phyloP scores from a whole-genome alignment of 179 eudicot genomes.

The Carnegiea gigantea region DNA sequence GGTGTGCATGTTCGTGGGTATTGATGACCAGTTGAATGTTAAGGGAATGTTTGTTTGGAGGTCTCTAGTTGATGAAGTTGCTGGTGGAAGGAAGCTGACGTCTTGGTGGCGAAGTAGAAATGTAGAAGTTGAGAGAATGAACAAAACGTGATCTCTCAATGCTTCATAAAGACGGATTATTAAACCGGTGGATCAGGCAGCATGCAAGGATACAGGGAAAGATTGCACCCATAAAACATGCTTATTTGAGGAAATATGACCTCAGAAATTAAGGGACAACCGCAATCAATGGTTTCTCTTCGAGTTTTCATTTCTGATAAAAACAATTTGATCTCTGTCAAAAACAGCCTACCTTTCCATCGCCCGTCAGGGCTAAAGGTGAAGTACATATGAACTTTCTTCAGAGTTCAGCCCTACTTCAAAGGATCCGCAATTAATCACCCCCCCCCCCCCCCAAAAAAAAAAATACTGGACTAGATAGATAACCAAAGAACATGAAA shows the following conservation, averaged over 20 bases:
- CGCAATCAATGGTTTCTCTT: background rate
- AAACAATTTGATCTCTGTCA: background rate
- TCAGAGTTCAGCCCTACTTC: too few species aligned
- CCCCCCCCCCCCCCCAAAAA: too few species aligned
- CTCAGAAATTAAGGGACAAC: background rate
- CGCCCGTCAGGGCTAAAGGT: too few species aligned
- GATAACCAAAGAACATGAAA: too few species aligned
- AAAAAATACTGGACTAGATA: too few species aligned
- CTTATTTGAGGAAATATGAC: conserved; percentile 4
- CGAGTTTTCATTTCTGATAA: background rate
- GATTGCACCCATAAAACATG: conserved; percentile 35
- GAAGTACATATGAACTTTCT: too few species aligned
- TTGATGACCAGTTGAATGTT: conserved; percentile 5
- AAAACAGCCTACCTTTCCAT: too few species aligned
- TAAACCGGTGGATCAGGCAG: conserved; percentile 22
- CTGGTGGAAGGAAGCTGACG: conserved; percentile 29
- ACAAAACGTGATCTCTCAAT: conserved; percentile 28
- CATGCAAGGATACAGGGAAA: conserved; percentile 30
- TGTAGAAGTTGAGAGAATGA: conserved; percentile 21
- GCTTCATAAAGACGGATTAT: background rate
- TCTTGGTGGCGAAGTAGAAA: conserved; percentile 7
- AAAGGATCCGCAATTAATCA: too few species aligned
- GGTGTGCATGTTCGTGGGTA: conserved; percentile 31
- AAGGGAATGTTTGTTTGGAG: conserved; percentile 25
- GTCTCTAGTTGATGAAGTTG: conserved; percentile 30